phyloP scores from a whole-genome alignment of 2,329 filamentous ascomycete species.

The Daldinia eschscholtzii region DNA sequence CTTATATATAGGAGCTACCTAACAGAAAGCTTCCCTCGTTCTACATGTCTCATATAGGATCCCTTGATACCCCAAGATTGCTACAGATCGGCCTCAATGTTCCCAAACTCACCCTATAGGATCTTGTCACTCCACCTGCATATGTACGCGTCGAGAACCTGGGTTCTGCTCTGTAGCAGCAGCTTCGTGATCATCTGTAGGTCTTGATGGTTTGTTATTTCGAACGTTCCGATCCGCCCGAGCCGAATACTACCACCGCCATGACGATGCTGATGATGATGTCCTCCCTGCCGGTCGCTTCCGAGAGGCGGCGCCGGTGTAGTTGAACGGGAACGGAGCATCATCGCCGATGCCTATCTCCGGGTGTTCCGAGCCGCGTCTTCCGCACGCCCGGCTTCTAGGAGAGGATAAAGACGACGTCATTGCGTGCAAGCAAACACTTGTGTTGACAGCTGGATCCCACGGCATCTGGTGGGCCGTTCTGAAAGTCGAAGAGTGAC shows the following conservation, averaged over 20 bases:
- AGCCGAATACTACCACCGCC: not conserved
- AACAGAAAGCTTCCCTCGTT: no score
- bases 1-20: no score
- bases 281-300: no score
- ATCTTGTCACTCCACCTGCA: not conserved
- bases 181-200: not conserved
- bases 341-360: not conserved
- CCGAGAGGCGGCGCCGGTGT: not conserved
- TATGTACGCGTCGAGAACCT: slow-evolving; percentile 1
- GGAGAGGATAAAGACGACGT: not conserved
- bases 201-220: not conserved
- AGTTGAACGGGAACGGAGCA: not conserved
- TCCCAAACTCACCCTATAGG: no score
- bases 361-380: not conserved
- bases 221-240: not conserved
- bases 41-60: no score
- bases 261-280: no score
- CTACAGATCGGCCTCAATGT: not conserved
- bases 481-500: no score
- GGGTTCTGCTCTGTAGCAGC: not conserved
- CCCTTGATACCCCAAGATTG: no score
- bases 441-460: not conserved
- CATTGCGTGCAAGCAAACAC: not conserved
- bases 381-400: not conserved
- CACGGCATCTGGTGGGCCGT: not conserved